Evolutionary conservation across 768 basidiomycete species (phyloP).

Genomic region (Dioszegia hungarica): DNA sequence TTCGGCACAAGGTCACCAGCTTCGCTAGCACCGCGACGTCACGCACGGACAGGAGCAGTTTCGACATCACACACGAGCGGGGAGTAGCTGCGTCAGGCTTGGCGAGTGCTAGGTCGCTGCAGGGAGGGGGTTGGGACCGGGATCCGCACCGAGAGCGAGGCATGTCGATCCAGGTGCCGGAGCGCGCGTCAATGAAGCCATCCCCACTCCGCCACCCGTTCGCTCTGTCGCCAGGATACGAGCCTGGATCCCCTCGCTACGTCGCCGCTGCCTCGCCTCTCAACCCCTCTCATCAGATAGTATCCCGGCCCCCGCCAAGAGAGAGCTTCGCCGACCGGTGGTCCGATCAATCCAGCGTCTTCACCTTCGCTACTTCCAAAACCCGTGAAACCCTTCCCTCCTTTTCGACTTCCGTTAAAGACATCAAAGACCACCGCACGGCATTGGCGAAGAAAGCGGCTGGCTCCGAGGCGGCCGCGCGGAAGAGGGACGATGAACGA

Average conservation of each 20-base stretch:
- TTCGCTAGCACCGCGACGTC: neutral
- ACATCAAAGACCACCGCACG: neutral
- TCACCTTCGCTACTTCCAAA: conserved; percentile 3
- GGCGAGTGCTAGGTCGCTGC: too few relatives aligned
- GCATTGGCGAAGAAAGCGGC: conserved; percentile 1
- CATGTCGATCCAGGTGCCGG: neutral
- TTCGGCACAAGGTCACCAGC: neutral
- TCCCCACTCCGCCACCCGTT: neutral
- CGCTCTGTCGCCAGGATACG: neutral
- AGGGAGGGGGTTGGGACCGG: neutral
- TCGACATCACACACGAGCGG: neutral
- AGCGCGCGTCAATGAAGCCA: neutral
- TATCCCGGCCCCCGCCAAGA: neutral
- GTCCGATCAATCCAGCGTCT: conserved; percentile 3
- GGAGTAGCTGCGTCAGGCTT: too few relatives aligned
- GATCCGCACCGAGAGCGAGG: too few relatives aligned
- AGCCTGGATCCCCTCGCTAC: neutral
- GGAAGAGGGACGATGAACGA: neutral
- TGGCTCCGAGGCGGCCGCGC: neutral
- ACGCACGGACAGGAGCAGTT: too few relatives aligned
- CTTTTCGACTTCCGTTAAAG: conserved; percentile 2
- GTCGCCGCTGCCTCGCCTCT: too few relatives aligned
- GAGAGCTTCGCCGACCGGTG: neutral
- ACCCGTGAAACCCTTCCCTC: neutral
- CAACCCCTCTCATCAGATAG: neutral